Evolutionary conservation across 257 asterid genomes (phyloP).

Genomic region (Gynochthodes officinalis): DNA sequence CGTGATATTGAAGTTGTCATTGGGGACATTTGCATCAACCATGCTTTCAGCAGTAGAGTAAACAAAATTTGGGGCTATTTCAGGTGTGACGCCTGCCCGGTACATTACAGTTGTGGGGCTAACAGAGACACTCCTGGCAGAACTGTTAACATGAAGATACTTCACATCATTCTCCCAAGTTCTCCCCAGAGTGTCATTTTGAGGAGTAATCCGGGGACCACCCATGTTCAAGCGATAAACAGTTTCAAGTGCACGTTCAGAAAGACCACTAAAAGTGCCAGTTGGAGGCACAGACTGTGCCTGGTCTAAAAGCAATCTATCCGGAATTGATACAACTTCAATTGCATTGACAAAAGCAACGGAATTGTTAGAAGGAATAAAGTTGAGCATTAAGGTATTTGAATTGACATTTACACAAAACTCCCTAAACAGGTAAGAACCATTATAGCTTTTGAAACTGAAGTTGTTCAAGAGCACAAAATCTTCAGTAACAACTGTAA

Average conservation of each 20-base stretch:
- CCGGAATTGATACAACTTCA: slow-evolving; percentile 44
- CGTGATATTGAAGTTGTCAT: slow-evolving; percentile 43
- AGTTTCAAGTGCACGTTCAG: slow-evolving; percentile 33
- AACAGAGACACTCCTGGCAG: slow-evolving; percentile 35
- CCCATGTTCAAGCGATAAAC: slow-evolving; percentile 51
- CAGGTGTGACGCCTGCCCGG: slow-evolving; percentile 25
- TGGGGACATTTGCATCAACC: slow-evolving; percentile 40
- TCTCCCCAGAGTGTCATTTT: slow-evolving; percentile 43
- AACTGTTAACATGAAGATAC: slow-evolving; percentile 43
- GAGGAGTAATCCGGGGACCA: slow-evolving; percentile 41
- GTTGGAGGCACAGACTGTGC: slow-evolving; percentile 29
- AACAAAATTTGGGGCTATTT: slow-evolving; percentile 44
- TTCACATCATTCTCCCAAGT: slow-evolving; percentile 46
- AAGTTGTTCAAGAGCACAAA: slow-evolving; percentile 44
- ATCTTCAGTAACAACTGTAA: slow-evolving; percentile 40
- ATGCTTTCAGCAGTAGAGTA: slow-evolving; percentile 46
- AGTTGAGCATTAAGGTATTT: slow-evolving; percentile 30
- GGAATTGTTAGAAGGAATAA: slow-evolving; percentile 40
- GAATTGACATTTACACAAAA: slow-evolving; percentile 34
- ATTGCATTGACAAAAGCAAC: slow-evolving; percentile 44
- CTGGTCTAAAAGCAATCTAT: slow-evolving; percentile 36
- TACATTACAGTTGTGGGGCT: slow-evolving; percentile 30
- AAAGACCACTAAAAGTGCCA: slow-evolving; percentile 35
- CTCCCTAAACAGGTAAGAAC: slow-evolving; percentile 42
- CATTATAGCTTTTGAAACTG: slow-evolving; percentile 36